These are phyloP conservation scores for Laetiporus sulphureus DNA, from an alignment of 1,284 basidiomycete species.

Conservation along the genomic window DNA sequence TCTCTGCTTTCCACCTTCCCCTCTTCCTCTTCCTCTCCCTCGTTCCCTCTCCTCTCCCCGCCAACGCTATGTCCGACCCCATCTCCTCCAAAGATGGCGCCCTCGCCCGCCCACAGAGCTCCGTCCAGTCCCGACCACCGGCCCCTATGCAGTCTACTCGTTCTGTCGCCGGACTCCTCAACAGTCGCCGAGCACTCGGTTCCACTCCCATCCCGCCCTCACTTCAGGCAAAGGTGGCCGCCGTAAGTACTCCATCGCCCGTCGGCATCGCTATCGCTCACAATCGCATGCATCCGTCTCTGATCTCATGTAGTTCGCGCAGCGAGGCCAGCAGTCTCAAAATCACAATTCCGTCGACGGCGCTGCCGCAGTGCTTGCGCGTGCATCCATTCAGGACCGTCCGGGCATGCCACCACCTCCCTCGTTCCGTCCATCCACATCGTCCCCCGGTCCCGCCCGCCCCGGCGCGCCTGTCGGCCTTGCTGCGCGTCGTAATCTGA, in stretches of 20 bases:
- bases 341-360: slow-evolving; percentile 29
- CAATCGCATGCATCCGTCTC: slow-evolving; percentile 3
- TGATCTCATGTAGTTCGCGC: slow-evolving; percentile 61
- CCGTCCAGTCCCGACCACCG: slow-evolving; percentile 5
- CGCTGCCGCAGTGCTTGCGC: slow-evolving; percentile 34
- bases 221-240: slow-evolving; percentile 90
- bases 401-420: slow-evolving; percentile 19
- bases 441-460: slow-evolving; percentile 17
- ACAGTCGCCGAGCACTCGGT: slow-evolving; percentile 29
- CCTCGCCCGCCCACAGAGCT: not conserved
- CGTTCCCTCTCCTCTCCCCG: slow-evolving; percentile 5
- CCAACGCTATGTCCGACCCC: slow-evolving; percentile 6
- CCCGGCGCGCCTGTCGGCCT: slow-evolving; percentile 23
- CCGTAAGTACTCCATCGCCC: slow-evolving; percentile 40
- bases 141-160: slow-evolving; percentile 16
- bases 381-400: slow-evolving; percentile 28
- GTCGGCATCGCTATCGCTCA: slow-evolving; percentile 3
- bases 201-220: slow-evolving; percentile 79
- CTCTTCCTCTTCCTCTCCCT: slow-evolving; percentile 10
- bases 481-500: slow-evolving; percentile 39
- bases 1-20: slow-evolving; percentile 10
- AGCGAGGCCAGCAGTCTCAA: slow-evolving; percentile 33
- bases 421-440: slow-evolving; percentile 19
- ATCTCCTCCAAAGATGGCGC: slow-evolving; percentile 2
- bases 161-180: slow-evolving; percentile 35